Percentiles rank a stretch among this genome's conserved stretches.
phyloP scores from a whole-genome alignment of 352 stramenopile species.

The Pythium folliculosum region DNA sequence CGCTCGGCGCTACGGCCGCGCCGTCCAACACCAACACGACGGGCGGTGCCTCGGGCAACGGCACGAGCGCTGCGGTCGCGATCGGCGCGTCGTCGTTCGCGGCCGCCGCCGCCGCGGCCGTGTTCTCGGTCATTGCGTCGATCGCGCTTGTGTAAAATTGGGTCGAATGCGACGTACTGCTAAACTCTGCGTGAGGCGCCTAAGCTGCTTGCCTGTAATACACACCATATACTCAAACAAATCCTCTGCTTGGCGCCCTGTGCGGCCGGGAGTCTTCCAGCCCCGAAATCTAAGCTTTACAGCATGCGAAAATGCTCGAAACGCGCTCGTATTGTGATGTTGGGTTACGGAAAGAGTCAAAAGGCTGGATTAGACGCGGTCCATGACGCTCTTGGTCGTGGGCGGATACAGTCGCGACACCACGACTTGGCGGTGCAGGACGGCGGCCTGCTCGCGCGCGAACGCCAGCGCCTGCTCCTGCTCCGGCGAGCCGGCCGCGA shows the following conservation, averaged over 20 bases:
- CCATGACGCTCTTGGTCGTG: slow-evolving; percentile 68
- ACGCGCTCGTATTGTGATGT: not conserved
- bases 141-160: slow-evolving; percentile 23
- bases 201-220: too few species aligned
- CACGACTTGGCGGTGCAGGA: slow-evolving; percentile 64
- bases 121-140: slow-evolving; percentile 26
- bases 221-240: too few species aligned
- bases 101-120: slow-evolving; percentile 10
- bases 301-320: not conserved
- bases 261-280: too few species aligned
- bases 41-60: slow-evolving; percentile 10
- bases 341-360: not conserved
- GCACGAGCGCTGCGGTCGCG: slow-evolving; percentile 13
- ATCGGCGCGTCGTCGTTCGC: not conserved
- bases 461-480: slow-evolving; percentile 50
- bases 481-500: slow-evolving; percentile 46
- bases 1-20: slow-evolving; percentile 16
- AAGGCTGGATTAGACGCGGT: slow-evolving; percentile 21
- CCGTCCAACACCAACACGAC: slow-evolving; percentile 26
- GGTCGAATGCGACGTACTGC: not conserved
- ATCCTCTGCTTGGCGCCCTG: too few species aligned
- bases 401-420: slow-evolving; percentile 74
- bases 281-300: not conserved
- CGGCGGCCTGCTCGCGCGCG: slow-evolving; percentile 47
- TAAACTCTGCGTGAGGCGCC: too few species aligned